Evolutionary conservation across 164 flowering plant genomes (phyloP).

Genomic region (Dillenia suffruticosa): DNA sequence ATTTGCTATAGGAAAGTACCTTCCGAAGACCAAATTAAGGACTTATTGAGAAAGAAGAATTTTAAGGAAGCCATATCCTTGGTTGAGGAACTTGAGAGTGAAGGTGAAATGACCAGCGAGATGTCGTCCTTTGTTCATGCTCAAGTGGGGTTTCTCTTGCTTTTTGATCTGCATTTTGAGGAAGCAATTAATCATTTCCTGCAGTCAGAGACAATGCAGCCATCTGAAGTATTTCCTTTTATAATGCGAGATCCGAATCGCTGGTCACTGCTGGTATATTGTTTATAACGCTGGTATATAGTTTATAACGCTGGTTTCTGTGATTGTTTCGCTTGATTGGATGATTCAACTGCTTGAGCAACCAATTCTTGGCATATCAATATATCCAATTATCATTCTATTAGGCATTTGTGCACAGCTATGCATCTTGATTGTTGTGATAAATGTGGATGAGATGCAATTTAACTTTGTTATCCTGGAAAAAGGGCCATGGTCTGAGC

Average conservation of each 20-base stretch:
- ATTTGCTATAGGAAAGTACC: constrained; percentile 68
- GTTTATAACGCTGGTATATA: not conserved
- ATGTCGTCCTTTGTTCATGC: constrained; percentile 92
- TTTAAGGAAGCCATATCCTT: constrained; percentile 79
- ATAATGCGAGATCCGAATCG: constrained; percentile 96
- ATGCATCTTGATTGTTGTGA: too few species aligned
- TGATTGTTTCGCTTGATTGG: too few species aligned
- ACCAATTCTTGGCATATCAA: too few species aligned
- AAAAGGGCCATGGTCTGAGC: too few species aligned
- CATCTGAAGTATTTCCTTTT: constrained; percentile 96
- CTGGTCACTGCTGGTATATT: constrained; percentile 86
- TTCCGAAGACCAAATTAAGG: constrained; percentile 88
- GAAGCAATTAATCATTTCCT: constrained; percentile 92
- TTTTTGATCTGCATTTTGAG: constrained; percentile 94
- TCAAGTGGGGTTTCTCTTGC: constrained; percentile 93
- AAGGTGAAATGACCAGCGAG: constrained; percentile 85
- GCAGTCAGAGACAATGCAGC: constrained; percentile 88
- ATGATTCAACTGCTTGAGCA: too few species aligned
- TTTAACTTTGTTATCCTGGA: too few species aligned
- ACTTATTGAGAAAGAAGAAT: constrained; percentile 74
- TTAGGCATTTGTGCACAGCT: too few species aligned
- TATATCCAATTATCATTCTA: too few species aligned
- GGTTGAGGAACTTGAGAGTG: constrained; percentile 81
- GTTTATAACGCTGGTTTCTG: too few species aligned
- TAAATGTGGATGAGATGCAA: too few species aligned